Percentiles rank a stretch among this genome's conserved stretches.
Evolutionary conservation across 2,329 filamentous ascomycete genomes (phyloP).

Genomic region (Fusarium agapanthi): DNA sequence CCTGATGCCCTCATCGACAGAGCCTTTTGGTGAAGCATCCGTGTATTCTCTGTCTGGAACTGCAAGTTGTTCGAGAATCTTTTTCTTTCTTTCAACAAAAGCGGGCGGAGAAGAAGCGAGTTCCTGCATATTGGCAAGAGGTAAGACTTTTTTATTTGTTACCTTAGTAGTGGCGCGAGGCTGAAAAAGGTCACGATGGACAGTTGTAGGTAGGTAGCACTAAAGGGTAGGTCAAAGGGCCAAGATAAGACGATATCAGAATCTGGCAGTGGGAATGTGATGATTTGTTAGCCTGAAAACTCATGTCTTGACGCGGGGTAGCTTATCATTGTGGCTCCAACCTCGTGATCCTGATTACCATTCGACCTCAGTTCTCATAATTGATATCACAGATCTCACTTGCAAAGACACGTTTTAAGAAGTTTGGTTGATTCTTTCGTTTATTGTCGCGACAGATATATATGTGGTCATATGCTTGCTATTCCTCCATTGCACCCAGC

Average conservation of each 20-base stretch:
- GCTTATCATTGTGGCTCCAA: conserved; percentile 26
- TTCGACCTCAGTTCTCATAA: conserved; percentile 29
- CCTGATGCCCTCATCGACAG: conserved; percentile 80
- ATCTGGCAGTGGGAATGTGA: neutral
- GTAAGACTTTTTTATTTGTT: conserved; percentile 32
- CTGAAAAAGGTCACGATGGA: conserved; percentile 33
- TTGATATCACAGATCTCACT: conserved; percentile 1
- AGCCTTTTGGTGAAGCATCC: conserved; percentile 89
- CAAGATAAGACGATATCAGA: conserved; percentile 19
- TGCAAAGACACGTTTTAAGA: neutral
- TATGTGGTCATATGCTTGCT: conserved; percentile 17
- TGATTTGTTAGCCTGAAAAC: conserved; percentile 28
- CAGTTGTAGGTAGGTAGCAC: neutral
- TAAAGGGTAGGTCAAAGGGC: conserved; percentile 16
- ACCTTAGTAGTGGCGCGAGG: conserved; percentile 27
- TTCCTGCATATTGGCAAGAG: conserved; percentile 40
- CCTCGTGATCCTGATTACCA: conserved; percentile 32
- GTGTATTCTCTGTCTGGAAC: conserved; percentile 76
- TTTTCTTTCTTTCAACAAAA: conserved; percentile 72
- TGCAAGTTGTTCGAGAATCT: conserved; percentile 76
- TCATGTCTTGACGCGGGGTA: conserved; percentile 38
- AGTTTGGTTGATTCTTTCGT: conserved; percentile 15
- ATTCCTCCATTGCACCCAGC: conserved; percentile 14
- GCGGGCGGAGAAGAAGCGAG: conserved; percentile 45
- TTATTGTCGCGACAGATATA: conserved; percentile 15